Percentiles rank a stretch among this genome's conserved stretches.
These are phyloP conservation scores for Carallia brachiata DNA, from an alignment of 345 rosid genomes.

Conservation along the genomic window DNA sequence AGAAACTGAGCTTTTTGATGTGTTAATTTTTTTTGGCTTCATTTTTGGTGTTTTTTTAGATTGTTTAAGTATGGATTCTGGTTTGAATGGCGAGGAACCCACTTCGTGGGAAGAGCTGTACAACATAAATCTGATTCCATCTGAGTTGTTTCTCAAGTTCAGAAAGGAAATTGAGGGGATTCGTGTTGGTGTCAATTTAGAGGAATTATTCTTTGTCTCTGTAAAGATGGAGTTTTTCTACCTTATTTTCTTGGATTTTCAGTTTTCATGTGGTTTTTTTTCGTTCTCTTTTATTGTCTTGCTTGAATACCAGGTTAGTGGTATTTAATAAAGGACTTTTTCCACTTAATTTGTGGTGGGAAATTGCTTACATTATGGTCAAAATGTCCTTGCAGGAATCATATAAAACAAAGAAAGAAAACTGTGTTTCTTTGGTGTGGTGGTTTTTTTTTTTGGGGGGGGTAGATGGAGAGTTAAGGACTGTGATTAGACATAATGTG, in stretches of 20 bases:
- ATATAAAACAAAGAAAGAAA: background rate
- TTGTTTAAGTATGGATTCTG: slow-evolving; percentile 41
- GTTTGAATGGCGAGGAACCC: slow-evolving; percentile 52
- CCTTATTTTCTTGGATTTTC: background rate
- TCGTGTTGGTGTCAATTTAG: slow-evolving; percentile 84
- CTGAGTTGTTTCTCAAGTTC: slow-evolving; percentile 81
- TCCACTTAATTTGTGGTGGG: too few species aligned
- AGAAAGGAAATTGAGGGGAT: slow-evolving; percentile 82
- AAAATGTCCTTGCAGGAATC: too few species aligned
- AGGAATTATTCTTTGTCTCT: slow-evolving; percentile 39
- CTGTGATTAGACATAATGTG: background rate
- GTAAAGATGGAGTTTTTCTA: background rate
- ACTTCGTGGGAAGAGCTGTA: slow-evolving; percentile 82
- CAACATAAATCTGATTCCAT: slow-evolving; percentile 68
- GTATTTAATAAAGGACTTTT: too few species aligned
- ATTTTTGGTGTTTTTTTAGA: background rate
- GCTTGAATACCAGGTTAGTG: too few species aligned
- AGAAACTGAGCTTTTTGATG: too few species aligned
- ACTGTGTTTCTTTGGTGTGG: background rate
- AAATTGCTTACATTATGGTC: too few species aligned
- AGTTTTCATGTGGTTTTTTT: background rate
- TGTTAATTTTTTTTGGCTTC: too few species aligned
- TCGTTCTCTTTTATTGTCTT: too few species aligned
- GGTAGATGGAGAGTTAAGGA: background rate
- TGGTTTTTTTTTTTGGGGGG: background rate